Evolutionary conservation across 345 rosid genomes (phyloP), one percentile per base, ranked within the genome.

Genomic region (Euclidium syriacum): DNA sequence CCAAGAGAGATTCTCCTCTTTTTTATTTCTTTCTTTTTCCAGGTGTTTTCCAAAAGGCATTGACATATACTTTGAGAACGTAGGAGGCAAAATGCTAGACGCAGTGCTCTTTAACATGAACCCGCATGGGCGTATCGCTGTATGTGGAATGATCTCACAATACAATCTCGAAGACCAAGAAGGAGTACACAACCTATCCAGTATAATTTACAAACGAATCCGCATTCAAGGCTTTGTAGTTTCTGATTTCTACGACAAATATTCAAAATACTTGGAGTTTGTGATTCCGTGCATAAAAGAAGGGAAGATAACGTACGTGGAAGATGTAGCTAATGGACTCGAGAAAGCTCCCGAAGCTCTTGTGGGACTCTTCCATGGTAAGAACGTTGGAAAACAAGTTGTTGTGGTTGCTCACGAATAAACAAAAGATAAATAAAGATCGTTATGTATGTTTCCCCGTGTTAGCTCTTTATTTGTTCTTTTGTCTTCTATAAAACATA

Each of bases 81-180:
- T 81, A 23, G 86, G 86, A 19, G 84, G 89, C 10, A 67, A 77
- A 64, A 81, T 79, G 80, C 75, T 81, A 2, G 84, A 81, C 8
- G 82, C 80, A 3, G 85, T 81, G 34, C 84, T 84, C 2, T 24
- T 54, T 11, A 79, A 77, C 77, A 79, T 81, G 80, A 77, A 77
- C 57, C 3, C 1, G 5, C 66, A 5, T 2, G 83, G 85, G 7
- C 71, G 82, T 5, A 68, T 81, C 0, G 76, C 82, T 26, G 78
- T 68, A 0, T 78, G 79, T 34, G 89, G 84, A 67, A 79, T 83
- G 86, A 81, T 83, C 62, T 83, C 87, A 3, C 85, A 83, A 16
- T 80, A 80, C 68, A 76, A 76, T 35, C 81, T 80, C 3, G 67
- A 68, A 5, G 50, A 66, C 26, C 75, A 79, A 0, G 81, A 83